Percentiles rank a stretch among this genome's conserved stretches.
Conservation (phyloP, 2,329 filamentous ascomycete genomes). For the Fusarium secorum region DNA sequence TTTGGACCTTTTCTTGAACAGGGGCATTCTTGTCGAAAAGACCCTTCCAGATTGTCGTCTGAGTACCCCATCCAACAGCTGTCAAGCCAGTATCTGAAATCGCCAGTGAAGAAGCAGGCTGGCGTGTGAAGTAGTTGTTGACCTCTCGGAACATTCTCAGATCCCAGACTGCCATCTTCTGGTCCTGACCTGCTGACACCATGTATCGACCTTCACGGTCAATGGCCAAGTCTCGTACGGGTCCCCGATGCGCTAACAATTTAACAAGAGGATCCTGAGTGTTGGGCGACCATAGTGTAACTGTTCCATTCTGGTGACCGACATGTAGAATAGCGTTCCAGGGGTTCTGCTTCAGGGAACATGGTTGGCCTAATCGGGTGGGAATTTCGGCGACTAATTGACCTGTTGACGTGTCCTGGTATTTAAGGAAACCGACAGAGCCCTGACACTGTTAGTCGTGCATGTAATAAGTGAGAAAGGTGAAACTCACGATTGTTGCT, state of each 20-base stretch:
- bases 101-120: conserved; percentile 82
- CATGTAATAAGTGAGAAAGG: rapidly evolving
- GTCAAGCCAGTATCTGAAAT: conserved; percentile 91
- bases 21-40: conserved; percentile 77
- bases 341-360: conserved; percentile 85
- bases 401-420: conserved; percentile 94
- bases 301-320: conserved; percentile 93
- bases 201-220: conserved; percentile 94
- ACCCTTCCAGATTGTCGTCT: conserved; percentile 89
- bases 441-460: conserved; percentile 57
- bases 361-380: conserved; percentile 84
- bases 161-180: conserved; percentile 95
- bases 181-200: conserved; percentile 90
- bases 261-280: conserved; percentile 87
- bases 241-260: conserved; percentile 86
- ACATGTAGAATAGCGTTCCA: conserved; percentile 92
- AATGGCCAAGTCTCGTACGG: conserved; percentile 83
- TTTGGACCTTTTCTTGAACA: conserved; percentile 81
- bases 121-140: conserved; percentile 83
- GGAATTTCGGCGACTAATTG: conserved; percentile 85
- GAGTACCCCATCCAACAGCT: conserved; percentile 90
- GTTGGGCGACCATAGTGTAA: conserved; percentile 96
- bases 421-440: conserved; percentile 85
- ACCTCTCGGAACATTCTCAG: conserved; percentile 93
- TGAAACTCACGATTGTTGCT: conserved; percentile 74